A percentile compares a stretch with the other conserved stretches of the same genome.
Conservation (phyloP, 768 basidiomycete species). For the Phylloporus sp. region DNA sequence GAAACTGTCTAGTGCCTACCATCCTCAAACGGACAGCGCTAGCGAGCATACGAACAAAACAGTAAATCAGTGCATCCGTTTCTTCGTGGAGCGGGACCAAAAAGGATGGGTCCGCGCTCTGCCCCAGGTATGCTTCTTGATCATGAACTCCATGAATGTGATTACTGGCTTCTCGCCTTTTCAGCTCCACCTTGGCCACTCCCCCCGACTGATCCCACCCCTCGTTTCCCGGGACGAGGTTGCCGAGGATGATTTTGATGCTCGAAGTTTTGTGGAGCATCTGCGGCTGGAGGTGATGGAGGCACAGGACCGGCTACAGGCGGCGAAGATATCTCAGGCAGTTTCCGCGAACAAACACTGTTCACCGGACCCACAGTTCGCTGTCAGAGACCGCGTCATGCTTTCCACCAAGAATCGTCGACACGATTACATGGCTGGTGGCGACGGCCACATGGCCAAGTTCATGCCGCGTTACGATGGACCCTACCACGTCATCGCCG, state of each 20-base stretch:
- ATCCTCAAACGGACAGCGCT: background rate
- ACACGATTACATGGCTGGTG: background rate
- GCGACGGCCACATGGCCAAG: background rate
- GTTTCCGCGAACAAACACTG: background rate
- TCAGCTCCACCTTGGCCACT: background rate
- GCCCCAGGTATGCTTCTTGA: background rate
- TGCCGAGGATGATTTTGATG: background rate
- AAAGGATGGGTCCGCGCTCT: background rate
- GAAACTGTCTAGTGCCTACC: background rate
- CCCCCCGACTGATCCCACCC: background rate
- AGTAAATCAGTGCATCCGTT: background rate
- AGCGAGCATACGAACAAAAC: background rate
- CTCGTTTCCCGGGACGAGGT: fast-evolving
- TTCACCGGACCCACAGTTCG: background rate
- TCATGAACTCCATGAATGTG: background rate
- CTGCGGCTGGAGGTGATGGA: background rate
- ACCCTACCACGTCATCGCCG: background rate
- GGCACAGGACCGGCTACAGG: background rate
- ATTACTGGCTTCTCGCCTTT: background rate
- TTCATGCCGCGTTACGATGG: background rate
- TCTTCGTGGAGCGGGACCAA: background rate
- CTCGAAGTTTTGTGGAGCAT: fast-evolving
- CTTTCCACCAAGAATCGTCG: background rate
- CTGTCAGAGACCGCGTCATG: background rate
- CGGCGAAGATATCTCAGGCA: background rate